Evolutionary conservation across 257 asterid genomes (phyloP).

Genomic region (Ligustrum vulgare): DNA sequence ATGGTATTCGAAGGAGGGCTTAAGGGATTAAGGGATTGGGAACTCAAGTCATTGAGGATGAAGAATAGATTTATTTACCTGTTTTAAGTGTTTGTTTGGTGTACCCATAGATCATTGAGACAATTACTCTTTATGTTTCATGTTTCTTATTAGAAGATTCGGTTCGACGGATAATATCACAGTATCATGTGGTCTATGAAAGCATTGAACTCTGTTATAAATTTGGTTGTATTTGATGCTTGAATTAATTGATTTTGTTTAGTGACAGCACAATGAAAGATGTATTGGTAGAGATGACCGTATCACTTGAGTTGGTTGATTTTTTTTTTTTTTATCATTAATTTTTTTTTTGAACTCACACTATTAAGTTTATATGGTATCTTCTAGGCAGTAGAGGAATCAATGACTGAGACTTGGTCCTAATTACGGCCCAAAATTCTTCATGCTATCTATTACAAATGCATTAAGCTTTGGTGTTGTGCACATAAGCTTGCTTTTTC

Average conservation of each 20-base stretch:
- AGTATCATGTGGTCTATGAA: neutral
- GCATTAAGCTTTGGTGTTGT: no score
- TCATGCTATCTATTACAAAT: no score
- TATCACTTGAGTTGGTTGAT: no score
- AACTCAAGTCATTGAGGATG: constrained; percentile 43
- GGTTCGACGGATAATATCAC: neutral
- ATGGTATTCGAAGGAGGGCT: constrained; percentile 55
- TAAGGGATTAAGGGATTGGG: constrained; percentile 53
- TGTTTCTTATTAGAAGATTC: neutral
- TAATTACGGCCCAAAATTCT: no score
- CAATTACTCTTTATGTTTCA: neutral
- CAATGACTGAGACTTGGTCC: no score
- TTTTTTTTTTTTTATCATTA: no score
- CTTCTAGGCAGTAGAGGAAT: no score
- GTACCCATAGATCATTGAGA: neutral
- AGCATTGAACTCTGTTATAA: neutral
- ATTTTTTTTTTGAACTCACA: no score
- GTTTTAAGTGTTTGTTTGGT: neutral
- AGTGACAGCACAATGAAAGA: neutral
- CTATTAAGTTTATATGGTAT: no score
- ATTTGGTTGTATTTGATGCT: neutral
- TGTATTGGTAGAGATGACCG: neutral
- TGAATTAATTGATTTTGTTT: neutral
- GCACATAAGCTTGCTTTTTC: no score
- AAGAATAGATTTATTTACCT: constrained; percentile 27